Evolutionary conservation across 1,139 yeast species (phyloP).

Genomic region (Protomyces pachydermus): DNA sequence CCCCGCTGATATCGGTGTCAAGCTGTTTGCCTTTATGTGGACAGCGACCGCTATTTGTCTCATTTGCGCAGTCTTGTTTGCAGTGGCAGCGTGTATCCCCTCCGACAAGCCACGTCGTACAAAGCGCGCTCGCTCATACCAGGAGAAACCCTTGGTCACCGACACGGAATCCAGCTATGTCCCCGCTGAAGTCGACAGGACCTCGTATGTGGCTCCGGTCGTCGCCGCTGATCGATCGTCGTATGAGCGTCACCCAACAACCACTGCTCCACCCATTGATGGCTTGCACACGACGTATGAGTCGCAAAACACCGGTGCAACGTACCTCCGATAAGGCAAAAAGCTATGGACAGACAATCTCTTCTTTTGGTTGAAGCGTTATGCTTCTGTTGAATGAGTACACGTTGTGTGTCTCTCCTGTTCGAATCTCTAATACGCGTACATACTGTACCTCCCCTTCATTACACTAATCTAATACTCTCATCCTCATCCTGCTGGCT

Average conservation of each 20-base stretch:
- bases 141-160: conserved; percentile 19
- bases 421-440: not conserved
- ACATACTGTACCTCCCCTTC: not conserved
- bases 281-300: conserved; percentile 18
- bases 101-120: conserved; percentile 4
- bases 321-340: conserved; percentile 9
- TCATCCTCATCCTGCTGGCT: not conserved
- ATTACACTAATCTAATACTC: not conserved
- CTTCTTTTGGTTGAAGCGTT: too few species aligned
- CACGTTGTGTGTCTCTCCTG: too few species aligned
- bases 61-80: conserved; percentile 39
- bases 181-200: conserved; percentile 6
- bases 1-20: conserved; percentile 52
- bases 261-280: conserved; percentile 18
- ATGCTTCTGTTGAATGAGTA: too few species aligned
- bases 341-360: not conserved
- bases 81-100: conserved; percentile 36
- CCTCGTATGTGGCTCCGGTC: conserved; percentile 12
- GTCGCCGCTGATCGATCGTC: conserved; percentile 15
- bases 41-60: conserved; percentile 50
- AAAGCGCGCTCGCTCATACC: conserved; percentile 10
- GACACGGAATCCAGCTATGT: conserved; percentile 14
- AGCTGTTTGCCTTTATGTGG: conserved; percentile 63
- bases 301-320: conserved; percentile 15
- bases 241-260: conserved; percentile 7